phyloP scores from a whole-genome alignment of 495 filamentous ascomycete genomes.

The Xylaria venustula region DNA sequence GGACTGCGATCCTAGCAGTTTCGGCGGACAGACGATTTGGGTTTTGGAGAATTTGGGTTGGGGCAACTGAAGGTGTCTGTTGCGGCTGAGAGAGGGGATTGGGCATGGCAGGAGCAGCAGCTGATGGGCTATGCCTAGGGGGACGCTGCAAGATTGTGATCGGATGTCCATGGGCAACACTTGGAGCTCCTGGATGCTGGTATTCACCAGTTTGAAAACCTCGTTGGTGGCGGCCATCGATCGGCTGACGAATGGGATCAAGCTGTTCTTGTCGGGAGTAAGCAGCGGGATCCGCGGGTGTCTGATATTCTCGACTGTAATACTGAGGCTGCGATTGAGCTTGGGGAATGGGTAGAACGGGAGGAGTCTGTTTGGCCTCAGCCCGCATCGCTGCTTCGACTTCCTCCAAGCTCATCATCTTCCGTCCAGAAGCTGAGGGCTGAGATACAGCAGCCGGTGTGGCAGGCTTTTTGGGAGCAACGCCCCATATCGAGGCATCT shows the following conservation, averaged over 20 bases:
- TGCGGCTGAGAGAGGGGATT: conserved; percentile 35
- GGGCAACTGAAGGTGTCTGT: conserved; percentile 45
- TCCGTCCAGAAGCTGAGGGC: conserved; percentile 51
- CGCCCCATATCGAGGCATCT: conserved; percentile 90
- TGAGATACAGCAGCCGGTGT: conserved; percentile 29
- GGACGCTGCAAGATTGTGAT: conserved; percentile 49
- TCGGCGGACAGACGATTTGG: conserved; percentile 44
- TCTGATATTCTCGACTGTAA: conserved; percentile 29
- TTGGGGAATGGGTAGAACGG: conserved; percentile 20
- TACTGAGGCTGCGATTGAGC: conserved; percentile 34
- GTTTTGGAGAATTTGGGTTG: conserved; percentile 57
- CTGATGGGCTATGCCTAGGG: conserved; percentile 33
- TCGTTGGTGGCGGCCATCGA: conserved; percentile 25
- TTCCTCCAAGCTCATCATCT: conserved; percentile 95
- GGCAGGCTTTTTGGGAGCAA: conserved; percentile 59
- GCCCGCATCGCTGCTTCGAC: conserved; percentile 91
- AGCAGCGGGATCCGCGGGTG: conserved; percentile 24
- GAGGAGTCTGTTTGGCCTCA: conserved; percentile 49
- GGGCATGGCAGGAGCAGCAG: conserved; percentile 15
- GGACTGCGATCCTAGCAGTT: conserved; percentile 28
- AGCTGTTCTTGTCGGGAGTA: conserved; percentile 22
- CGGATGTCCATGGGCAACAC: conserved; percentile 36
- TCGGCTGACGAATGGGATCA: conserved; percentile 23
- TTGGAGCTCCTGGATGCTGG: conserved; percentile 21
- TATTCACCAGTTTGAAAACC: conserved; percentile 23